Evolutionary conservation across 129 eudicot genomes (phyloP).

Genomic region (Apium graveolens): DNA sequence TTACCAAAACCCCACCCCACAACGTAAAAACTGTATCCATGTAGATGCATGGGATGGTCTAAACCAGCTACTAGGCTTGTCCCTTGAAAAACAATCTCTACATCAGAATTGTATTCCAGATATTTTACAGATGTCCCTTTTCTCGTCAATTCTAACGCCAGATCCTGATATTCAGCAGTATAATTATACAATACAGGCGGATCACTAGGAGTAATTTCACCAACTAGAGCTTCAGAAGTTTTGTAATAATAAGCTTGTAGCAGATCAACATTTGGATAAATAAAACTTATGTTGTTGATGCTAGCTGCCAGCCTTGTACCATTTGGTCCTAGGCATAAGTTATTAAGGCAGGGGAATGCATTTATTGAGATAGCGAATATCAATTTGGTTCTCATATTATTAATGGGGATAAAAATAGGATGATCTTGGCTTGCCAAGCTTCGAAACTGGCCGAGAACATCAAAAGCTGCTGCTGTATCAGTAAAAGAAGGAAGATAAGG

Average conservation of each 20-base stretch:
- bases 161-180: constrained; percentile 8
- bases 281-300: constrained; percentile 6
- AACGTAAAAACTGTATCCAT: constrained; percentile 11
- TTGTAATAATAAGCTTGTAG: background rate
- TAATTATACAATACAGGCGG: background rate
- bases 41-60: constrained; percentile 10
- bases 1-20: constrained; percentile 11
- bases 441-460: constrained; percentile 3
- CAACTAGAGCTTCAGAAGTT: background rate
- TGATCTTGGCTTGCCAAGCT: background rate
- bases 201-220: background rate
- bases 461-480: background rate
- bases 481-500: constrained; percentile 1
- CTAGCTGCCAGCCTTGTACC: constrained; percentile 5
- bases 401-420: background rate
- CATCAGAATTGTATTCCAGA: background rate
- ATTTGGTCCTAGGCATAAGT: constrained; percentile 1
- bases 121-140: background rate
- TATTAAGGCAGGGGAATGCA: background rate
- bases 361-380: background rate
- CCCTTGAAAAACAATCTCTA: constrained; percentile 13
- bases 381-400: background rate
- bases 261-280: background rate
- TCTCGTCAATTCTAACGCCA: background rate
- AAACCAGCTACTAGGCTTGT: constrained; percentile 2